phyloP scores from a whole-genome alignment of 129 eudicot genomes.

The Kitagawia praeruptora region DNA sequence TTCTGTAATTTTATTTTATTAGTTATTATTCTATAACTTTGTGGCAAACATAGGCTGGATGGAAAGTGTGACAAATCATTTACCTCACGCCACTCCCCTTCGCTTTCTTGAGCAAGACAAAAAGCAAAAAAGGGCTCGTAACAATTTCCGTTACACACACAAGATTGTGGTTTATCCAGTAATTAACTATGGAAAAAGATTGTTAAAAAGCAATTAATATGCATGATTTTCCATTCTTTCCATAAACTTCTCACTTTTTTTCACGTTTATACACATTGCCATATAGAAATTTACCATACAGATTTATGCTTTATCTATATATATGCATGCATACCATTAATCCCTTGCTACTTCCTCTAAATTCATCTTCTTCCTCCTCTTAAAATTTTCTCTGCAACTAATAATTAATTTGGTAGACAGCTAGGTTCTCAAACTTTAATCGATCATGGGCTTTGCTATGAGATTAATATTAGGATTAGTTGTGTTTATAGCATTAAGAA shows the following conservation, averaged over 20 bases:
- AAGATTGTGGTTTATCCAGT: not conserved
- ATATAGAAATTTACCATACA: not conserved
- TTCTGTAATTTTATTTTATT: too few relatives aligned
- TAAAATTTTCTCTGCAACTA: not conserved
- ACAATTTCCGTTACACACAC: not conserved
- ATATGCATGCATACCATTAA: not conserved
- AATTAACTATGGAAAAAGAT: not conserved
- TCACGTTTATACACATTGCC: not conserved
- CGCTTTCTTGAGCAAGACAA: not conserved
- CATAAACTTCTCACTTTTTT: not conserved
- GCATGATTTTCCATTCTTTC: not conserved
- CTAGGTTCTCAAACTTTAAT: not conserved
- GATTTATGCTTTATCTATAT: too few relatives aligned
- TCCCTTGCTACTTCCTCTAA: too few relatives aligned
- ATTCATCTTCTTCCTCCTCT: not conserved
- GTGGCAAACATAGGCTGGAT: not conserved
- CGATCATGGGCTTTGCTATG: not conserved
- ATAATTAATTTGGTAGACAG: not conserved
- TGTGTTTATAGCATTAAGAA: conserved; percentile 6
- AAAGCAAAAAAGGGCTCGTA: not conserved
- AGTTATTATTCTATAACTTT: too few relatives aligned
- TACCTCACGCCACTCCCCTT: not conserved
- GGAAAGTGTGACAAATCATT: not conserved
- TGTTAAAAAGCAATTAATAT: not conserved
- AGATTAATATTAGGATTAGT: not conserved